phyloP scores from a whole-genome alignment of 805 yeast genomes.

The Priceomyces melissophilus region DNA sequence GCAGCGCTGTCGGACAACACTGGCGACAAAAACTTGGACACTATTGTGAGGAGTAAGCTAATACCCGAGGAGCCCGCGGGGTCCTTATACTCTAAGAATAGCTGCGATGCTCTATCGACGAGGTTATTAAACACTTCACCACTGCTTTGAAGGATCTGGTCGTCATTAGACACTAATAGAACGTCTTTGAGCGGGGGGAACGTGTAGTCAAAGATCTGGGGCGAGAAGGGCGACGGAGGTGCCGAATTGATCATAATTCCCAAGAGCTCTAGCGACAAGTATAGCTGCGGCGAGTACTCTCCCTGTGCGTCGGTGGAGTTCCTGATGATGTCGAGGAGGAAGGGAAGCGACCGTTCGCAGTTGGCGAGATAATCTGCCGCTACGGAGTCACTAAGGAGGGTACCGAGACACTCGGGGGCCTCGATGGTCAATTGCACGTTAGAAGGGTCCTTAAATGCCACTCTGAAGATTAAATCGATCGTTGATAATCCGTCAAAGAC shows the following conservation, averaged over 20 bases:
- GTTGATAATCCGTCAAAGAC: conserved; percentile 26
- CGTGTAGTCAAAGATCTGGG: conserved; percentile 36
- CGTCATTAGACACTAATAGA: conserved; percentile 55
- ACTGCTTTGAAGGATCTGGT: conserved; percentile 71
- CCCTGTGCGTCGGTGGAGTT: conserved; percentile 21
- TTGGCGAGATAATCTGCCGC: conserved; percentile 42
- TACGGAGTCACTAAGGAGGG: conserved; percentile 49
- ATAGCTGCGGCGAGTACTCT: conserved; percentile 60
- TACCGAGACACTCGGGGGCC: conserved; percentile 64
- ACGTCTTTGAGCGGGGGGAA: conserved; percentile 44
- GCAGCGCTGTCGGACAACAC: conserved; percentile 77
- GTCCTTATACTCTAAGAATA: conserved; percentile 30
- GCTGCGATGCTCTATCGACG: conserved; percentile 38
- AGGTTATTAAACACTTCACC: conserved; percentile 70
- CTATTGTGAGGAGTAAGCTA: conserved; percentile 56
- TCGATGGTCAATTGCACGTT: conserved; percentile 68
- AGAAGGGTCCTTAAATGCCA: conserved; percentile 71
- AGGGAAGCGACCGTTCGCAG: conserved; percentile 53
- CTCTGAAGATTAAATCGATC: conserved; percentile 54
- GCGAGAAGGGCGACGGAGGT: conserved; percentile 34
- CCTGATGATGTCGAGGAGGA: conserved; percentile 35
- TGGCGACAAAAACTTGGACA: conserved; percentile 69
- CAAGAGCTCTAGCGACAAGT: conserved; percentile 56
- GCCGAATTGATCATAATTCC: conserved; percentile 46
- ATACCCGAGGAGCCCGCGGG: conserved; percentile 44